A percentile compares a stretch with the other conserved stretches of the same genome.
phyloP scores from a whole-genome alignment of 257 asterid genomes.

The Rubia yunnanensis region DNA sequence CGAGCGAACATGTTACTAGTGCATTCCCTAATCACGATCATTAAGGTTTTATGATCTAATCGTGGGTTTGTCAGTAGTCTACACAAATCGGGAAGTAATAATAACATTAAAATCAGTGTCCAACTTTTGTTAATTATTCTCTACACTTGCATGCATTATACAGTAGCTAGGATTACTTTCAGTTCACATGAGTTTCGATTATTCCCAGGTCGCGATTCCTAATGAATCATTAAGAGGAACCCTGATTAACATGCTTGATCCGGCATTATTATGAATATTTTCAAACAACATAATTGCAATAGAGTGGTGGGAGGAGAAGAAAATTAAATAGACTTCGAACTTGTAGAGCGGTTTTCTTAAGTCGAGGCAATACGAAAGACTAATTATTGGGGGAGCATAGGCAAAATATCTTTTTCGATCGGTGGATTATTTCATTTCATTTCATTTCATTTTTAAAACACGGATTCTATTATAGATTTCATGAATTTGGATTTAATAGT shows the following conservation, averaged over 20 bases:
- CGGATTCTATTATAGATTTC: no score
- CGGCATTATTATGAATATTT: background rate
- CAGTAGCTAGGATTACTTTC: background rate
- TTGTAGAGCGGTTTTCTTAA: background rate
- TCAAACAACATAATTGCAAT: background rate
- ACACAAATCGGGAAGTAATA: background rate
- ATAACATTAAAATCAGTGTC: background rate
- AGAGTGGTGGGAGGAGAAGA: background rate
- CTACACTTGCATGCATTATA: constrained; percentile 10
- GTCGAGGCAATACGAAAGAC: background rate
- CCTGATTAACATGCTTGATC: background rate
- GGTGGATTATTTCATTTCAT: no score
- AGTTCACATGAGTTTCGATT: constrained; percentile 2
- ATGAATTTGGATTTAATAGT: no score
- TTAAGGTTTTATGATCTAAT: background rate
- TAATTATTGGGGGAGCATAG: no score
- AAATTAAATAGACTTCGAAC: background rate
- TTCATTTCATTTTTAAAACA: no score
- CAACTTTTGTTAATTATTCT: background rate
- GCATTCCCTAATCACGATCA: background rate
- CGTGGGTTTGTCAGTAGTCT: background rate
- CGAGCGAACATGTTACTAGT: background rate
- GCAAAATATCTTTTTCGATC: no score
- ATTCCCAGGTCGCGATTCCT: background rate
- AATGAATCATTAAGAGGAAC: background rate